phyloP scores from a whole-genome alignment of 2,329 filamentous ascomycete species.

The Monosporascus sp. region DNA sequence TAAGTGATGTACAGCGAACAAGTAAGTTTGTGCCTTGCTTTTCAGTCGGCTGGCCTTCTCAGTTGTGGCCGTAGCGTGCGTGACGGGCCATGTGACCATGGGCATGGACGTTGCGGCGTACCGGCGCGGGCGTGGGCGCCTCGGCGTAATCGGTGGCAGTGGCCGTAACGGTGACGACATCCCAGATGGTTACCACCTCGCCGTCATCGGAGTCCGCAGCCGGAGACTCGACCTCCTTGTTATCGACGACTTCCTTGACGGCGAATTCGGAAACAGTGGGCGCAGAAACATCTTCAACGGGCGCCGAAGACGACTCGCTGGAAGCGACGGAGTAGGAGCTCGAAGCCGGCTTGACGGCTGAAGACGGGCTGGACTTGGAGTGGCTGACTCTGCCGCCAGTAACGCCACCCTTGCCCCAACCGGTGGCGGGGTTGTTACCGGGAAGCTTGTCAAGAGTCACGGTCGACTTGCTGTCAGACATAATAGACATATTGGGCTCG shows the following conservation, averaged over 20 bases:
- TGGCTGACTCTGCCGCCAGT: slow-evolving; percentile 6
- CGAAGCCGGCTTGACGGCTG: not conserved
- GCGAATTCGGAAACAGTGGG: slow-evolving; percentile 21
- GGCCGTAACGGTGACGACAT: slow-evolving; percentile 41
- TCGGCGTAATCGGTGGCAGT: slow-evolving; percentile 14
- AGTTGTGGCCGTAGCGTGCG: slow-evolving; percentile 3
- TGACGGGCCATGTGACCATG: slow-evolving; percentile 21
- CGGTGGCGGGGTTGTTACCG: slow-evolving; percentile 49
- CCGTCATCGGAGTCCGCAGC: slow-evolving; percentile 20
- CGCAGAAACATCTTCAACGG: slow-evolving; percentile 9
- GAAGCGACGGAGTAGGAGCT: not conserved
- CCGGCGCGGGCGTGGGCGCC: slow-evolving; percentile 12
- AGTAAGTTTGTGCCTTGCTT: not conserved
- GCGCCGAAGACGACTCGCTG: not conserved
- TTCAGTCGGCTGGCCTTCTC: slow-evolving; percentile 12
- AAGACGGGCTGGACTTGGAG: slow-evolving; percentile 5
- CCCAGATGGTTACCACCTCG: slow-evolving; percentile 34
- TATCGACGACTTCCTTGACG: slow-evolving; percentile 30
- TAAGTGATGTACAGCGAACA: not conserved
- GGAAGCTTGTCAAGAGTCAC: slow-evolving; percentile 41
- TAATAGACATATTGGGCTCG: slow-evolving; percentile 21
- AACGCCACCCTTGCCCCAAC: slow-evolving; percentile 41
- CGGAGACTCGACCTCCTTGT: not conserved
- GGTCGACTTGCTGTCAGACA: slow-evolving; percentile 32
- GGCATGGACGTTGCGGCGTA: slow-evolving; percentile 14